Conservation (phyloP, 192 early-diverging fungal species). For the Backusella parvicylindrica region DNA sequence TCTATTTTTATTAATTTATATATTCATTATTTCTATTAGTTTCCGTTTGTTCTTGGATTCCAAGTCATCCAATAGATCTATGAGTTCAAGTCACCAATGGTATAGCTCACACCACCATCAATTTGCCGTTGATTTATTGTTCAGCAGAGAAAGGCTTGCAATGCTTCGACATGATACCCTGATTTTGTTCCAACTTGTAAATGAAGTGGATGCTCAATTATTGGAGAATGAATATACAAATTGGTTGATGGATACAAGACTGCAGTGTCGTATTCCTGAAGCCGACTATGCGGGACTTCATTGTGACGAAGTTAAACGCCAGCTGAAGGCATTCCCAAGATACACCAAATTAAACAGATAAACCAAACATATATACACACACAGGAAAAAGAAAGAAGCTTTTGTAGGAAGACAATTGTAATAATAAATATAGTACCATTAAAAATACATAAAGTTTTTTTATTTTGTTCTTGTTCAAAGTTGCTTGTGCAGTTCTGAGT, state of each 20-base stretch:
- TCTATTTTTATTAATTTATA: not conserved
- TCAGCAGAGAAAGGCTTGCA: conserved; percentile 42
- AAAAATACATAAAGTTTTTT: not conserved
- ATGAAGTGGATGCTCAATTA: conserved; percentile 43
- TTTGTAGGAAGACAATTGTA: not conserved
- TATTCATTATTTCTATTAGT: conserved; percentile 4
- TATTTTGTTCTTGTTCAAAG: not conserved
- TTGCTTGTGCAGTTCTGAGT: not conserved
- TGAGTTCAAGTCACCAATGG: conserved; percentile 25
- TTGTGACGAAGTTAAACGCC: conserved; percentile 8
- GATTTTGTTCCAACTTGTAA: conserved; percentile 41
- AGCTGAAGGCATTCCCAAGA: not conserved
- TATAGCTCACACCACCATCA: conserved; percentile 35
- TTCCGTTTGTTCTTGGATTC: conserved; percentile 36
- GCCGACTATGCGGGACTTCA: not conserved
- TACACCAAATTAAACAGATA: not conserved
- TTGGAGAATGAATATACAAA: conserved; percentile 48
- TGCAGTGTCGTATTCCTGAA: conserved; percentile 13
- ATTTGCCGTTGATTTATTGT: conserved; percentile 39
- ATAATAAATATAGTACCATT: not conserved
- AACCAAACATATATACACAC: not conserved
- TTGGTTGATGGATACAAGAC: conserved; percentile 44
- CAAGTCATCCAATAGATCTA: not conserved
- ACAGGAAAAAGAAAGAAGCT: not conserved
- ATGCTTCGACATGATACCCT: conserved; percentile 46